Percentiles rank a stretch among this genome's conserved stretches.
Conservation (phyloP, 768 basidiomycete genomes). For the Epithele typhae region DNA sequence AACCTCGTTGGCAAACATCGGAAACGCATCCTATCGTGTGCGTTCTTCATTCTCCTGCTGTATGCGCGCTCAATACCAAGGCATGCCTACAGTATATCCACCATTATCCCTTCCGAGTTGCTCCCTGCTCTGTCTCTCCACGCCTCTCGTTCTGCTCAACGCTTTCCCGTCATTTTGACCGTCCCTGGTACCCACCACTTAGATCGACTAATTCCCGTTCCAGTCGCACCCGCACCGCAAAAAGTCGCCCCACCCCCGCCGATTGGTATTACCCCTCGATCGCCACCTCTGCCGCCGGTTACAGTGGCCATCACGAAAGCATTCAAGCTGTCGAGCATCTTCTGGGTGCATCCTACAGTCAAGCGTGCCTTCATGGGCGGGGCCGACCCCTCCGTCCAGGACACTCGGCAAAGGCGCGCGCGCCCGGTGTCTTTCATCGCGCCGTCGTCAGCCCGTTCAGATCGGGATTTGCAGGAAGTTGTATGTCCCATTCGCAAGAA, state of each 20-base stretch:
- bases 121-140: conserved; percentile 39
- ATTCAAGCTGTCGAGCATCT: conserved; percentile 8
- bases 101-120: conserved; percentile 50
- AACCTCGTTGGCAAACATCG: conserved; percentile 57
- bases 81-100: conserved; percentile 41
- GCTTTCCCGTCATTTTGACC: conserved; percentile 31
- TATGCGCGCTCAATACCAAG: not conserved
- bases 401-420: conserved; percentile 3
- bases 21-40: conserved; percentile 83
- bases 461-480: too few relatives aligned
- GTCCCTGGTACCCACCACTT: conserved; percentile 29
- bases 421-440: conserved; percentile 6
- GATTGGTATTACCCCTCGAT: not conserved
- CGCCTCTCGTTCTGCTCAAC: conserved; percentile 14
- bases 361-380: conserved; percentile 7
- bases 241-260: not conserved
- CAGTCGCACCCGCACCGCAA: not conserved
- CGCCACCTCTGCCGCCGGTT: not conserved
- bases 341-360: conserved; percentile 14
- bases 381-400: not conserved
- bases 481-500: too few relatives aligned
- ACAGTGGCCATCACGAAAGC: conserved; percentile 4
- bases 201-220: conserved; percentile 20
- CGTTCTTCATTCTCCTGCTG: conserved; percentile 18
- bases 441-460: too few relatives aligned